These are phyloP conservation scores for Yamadazyma trypodendri DNA, from an alignment of 1,139 yeast species.

Conservation along the genomic window DNA sequence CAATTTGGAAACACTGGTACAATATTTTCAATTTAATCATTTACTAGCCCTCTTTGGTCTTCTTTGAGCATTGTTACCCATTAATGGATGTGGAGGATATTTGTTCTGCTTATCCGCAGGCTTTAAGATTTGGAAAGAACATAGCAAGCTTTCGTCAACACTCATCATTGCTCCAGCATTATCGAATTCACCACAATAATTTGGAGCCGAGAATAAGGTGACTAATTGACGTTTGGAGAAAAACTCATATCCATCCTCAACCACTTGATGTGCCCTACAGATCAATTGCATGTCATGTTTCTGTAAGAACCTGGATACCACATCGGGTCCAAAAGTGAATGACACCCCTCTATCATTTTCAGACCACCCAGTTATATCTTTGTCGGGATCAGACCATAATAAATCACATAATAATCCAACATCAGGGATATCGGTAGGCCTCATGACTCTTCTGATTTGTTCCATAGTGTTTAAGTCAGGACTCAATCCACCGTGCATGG, in stretches of 20 bases:
- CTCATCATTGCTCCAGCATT: conserved; percentile 99
- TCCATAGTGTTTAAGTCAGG: conserved; percentile 98
- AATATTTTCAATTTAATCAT: conserved; percentile 22
- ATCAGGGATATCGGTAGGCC: conserved; percentile 98
- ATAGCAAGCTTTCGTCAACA: conserved; percentile 90
- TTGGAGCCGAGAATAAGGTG: conserved; percentile 93
- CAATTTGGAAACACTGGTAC: too few relatives aligned
- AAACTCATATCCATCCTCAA: conserved; percentile 97
- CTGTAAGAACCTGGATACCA: conserved; percentile 88
- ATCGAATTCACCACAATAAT: conserved; percentile 97
- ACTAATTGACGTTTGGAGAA: conserved; percentile 94
- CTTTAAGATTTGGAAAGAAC: conserved; percentile 96
- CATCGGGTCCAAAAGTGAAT: conserved; percentile 96
- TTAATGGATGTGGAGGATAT: conserved; percentile 53
- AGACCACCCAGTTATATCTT: conserved; percentile 96
- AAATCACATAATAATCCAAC: conserved; percentile 93
- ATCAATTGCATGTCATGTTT: conserved; percentile 96
- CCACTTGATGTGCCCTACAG: conserved; percentile 98
- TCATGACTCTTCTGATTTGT: conserved; percentile 96
- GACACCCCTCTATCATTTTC: conserved; percentile 98
- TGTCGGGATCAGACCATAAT: conserved; percentile 98
- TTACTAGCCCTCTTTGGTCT: conserved; percentile 65
- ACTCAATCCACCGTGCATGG: conserved; percentile 98
- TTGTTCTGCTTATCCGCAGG: conserved; percentile 92
- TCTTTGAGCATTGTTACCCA: conserved; percentile 65